phyloP scores from a whole-genome alignment of 768 basidiomycete species.

The Clathrus columnatus region DNA sequence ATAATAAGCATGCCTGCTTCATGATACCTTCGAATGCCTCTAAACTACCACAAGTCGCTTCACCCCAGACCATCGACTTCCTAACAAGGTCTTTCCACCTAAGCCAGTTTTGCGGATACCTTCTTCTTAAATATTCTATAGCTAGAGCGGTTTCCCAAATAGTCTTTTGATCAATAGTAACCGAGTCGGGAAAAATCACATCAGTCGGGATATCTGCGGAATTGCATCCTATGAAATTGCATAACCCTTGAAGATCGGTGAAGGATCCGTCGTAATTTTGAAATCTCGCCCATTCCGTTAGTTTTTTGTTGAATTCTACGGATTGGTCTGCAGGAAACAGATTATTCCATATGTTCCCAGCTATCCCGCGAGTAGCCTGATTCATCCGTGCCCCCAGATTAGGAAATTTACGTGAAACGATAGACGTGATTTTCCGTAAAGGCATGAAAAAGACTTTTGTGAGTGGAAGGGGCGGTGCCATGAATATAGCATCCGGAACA shows the following conservation, averaged over 20 bases:
- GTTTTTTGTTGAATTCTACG: conserved; percentile 18
- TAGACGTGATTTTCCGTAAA: neutral
- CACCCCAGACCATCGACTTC: conserved; percentile 25
- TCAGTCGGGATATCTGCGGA: neutral
- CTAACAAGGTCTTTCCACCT: conserved; percentile 32
- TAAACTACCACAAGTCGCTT: neutral
- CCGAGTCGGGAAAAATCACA: conserved; percentile 11
- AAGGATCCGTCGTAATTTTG: conserved; percentile 46
- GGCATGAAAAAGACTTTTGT: neutral
- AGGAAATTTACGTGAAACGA: neutral
- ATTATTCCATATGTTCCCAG: neutral
- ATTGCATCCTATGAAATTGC: neutral
- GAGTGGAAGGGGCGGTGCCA: neutral
- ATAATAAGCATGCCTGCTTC: neutral
- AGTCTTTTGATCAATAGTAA: conserved; percentile 24
- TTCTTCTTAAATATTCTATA: conserved; percentile 35
- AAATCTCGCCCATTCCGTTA: conserved; percentile 29
- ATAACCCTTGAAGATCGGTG: neutral
- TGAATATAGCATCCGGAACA: neutral
- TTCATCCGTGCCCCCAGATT: neutral
- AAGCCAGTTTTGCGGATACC: conserved; percentile 29
- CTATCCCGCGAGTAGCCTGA: neutral
- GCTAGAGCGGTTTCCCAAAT: conserved; percentile 45
- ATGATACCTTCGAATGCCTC: neutral
- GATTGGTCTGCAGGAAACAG: conserved; percentile 3